Percentiles rank a stretch among this genome's conserved stretches.
Conservation (phyloP, 176 grass and related monocot genomes). For the Zoysia japonica region DNA sequence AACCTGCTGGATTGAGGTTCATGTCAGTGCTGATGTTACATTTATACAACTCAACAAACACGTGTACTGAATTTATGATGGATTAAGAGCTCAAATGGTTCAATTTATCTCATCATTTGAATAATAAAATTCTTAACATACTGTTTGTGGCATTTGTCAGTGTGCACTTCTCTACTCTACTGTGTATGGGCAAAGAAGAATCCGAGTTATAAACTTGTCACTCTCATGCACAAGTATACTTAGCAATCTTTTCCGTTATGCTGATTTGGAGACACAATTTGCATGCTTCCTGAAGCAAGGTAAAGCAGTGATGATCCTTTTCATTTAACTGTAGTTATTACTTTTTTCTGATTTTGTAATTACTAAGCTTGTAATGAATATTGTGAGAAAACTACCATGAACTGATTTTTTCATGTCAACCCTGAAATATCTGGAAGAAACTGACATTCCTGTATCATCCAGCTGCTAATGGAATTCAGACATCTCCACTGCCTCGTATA, state of each 20-base stretch:
- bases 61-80: too few relatives aligned
- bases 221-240: slow-evolving; percentile 74
- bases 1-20: too few relatives aligned
- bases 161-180: slow-evolving; percentile 83
- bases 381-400: too few relatives aligned
- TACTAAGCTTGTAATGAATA: too few relatives aligned
- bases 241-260: slow-evolving; percentile 73
- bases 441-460: not conserved
- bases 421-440: too few relatives aligned
- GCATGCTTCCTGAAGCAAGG: slow-evolving; percentile 77
- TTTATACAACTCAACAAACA: too few relatives aligned
- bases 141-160: slow-evolving; percentile 24
- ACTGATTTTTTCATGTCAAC: too few relatives aligned
- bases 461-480: slow-evolving; percentile 66
- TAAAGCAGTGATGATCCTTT: slow-evolving; percentile 31
- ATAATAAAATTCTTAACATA: too few relatives aligned
- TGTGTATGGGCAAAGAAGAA: slow-evolving; percentile 84
- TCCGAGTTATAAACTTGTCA: slow-evolving; percentile 80
- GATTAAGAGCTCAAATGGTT: too few relatives aligned
- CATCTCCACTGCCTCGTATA: slow-evolving; percentile 59
- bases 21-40: too few relatives aligned
- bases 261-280: slow-evolving; percentile 82
- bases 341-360: too few relatives aligned
- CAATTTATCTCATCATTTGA: too few relatives aligned
- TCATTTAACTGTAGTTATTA: not conserved